phyloP scores from a whole-genome alignment of 2,329 filamentous ascomycete genomes.

The Colletotrichum paranaense region DNA sequence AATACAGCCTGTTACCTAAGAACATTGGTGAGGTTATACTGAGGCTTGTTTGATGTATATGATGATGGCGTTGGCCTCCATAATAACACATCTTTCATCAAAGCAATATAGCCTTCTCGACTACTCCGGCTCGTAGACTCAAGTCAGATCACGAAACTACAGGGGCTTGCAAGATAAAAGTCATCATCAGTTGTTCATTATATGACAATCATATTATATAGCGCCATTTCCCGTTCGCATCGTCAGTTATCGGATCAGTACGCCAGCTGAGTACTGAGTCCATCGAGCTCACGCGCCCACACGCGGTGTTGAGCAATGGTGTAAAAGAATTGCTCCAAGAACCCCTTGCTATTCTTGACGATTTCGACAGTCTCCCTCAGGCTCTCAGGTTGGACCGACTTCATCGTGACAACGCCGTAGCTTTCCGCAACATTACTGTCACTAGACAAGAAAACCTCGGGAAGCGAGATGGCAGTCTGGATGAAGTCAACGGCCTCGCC shows the following conservation, averaged over 20 bases:
- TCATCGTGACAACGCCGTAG: slow-evolving; percentile 82
- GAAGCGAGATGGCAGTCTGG: slow-evolving; percentile 56
- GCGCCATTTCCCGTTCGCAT: neutral
- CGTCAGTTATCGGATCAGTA: slow-evolving; percentile 61
- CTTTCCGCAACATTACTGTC: slow-evolving; percentile 68
- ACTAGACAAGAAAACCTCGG: slow-evolving; percentile 54
- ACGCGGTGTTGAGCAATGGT: slow-evolving; percentile 79
- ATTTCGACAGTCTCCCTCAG: slow-evolving; percentile 73
- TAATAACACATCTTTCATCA: neutral
- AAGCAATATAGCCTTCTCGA: no score
- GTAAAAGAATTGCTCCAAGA: slow-evolving; percentile 77
- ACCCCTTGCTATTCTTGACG: slow-evolving; percentile 74
- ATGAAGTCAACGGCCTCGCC: slow-evolving; percentile 78
- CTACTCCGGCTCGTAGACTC: neutral
- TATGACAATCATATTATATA: neutral
- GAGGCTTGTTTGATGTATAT: neutral
- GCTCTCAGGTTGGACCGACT: slow-evolving; percentile 61
- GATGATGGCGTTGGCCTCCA: neutral
- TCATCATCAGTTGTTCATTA: neutral
- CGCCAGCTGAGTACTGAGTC: slow-evolving; percentile 73
- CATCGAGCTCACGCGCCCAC: slow-evolving; percentile 79
- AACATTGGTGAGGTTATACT: neutral
- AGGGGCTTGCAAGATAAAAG: no score
- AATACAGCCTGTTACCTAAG: neutral
- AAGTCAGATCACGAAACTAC: neutral